Conservation (phyloP, 169 alveolate species). For the Eimeria falciformis region DNA sequence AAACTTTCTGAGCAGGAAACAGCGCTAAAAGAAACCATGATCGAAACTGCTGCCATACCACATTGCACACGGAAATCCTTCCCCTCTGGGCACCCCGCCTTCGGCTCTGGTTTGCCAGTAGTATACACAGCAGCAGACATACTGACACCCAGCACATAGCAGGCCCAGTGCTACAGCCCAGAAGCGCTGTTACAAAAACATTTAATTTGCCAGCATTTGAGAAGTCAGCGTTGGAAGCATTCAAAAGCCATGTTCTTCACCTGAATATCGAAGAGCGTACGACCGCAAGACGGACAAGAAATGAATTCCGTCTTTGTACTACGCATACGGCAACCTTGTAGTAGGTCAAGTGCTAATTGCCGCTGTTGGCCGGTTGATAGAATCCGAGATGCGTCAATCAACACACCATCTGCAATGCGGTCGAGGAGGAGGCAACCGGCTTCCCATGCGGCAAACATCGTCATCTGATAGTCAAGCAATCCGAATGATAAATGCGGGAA, state of each 20-base stretch:
- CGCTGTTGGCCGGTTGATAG: neutral
- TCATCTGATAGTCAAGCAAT: neutral
- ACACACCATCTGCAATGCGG: conserved; percentile 62
- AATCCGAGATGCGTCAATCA: conserved; percentile 1
- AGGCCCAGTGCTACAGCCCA: too few relatives aligned
- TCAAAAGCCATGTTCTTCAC: conserved; percentile 37
- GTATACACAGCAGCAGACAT: too few relatives aligned
- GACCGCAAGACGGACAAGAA: conserved; percentile 93
- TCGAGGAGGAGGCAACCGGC: conserved; percentile 62
- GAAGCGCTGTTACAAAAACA: too few relatives aligned
- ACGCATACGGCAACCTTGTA: conserved; percentile 89
- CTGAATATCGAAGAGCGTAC: conserved; percentile 89
- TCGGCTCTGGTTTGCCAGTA: too few relatives aligned
- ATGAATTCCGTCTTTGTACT: conserved; percentile 90
- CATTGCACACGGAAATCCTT: too few relatives aligned
- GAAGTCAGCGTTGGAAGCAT: too few relatives aligned
- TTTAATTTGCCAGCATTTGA: too few relatives aligned
- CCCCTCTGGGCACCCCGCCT: too few relatives aligned
- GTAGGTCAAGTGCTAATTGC: conserved; percentile 28
- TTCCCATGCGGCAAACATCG: conserved; percentile 59
- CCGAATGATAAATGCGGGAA: too few relatives aligned
- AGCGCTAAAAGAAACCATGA: too few relatives aligned
- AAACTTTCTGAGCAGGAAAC: conserved; percentile 82
- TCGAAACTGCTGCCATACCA: too few relatives aligned
- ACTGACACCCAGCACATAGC: too few relatives aligned